A percentile compares a stretch with the other conserved stretches of the same genome.
Evolutionary conservation across 2,329 filamentous ascomycete species (phyloP).

Genomic region (Hyphodiscus sp.): DNA sequence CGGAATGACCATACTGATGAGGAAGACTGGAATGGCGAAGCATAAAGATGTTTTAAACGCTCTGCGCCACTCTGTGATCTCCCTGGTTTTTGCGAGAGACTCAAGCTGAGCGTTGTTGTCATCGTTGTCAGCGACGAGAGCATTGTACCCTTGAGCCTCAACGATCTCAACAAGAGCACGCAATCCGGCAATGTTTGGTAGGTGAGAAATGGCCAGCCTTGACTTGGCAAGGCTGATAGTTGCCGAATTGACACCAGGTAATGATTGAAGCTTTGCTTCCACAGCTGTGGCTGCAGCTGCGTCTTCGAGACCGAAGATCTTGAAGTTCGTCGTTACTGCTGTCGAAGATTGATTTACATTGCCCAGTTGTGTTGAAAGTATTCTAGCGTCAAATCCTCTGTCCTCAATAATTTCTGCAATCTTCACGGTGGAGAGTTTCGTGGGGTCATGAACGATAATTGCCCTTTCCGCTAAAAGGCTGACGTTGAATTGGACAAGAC

Average conservation of each 20-base stretch:
- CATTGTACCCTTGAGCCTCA: constrained; percentile 80
- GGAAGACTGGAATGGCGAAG: constrained; percentile 85
- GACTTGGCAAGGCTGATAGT: constrained; percentile 68
- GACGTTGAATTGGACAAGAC: constrained; percentile 86
- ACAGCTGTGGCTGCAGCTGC: constrained; percentile 65
- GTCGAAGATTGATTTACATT: constrained; percentile 46
- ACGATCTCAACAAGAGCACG: constrained; percentile 76
- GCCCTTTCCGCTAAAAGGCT: constrained; percentile 89
- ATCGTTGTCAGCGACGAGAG: constrained; percentile 80
- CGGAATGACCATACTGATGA: constrained; percentile 89
- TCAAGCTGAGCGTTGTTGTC: constrained; percentile 97
- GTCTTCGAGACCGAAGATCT: constrained; percentile 73
- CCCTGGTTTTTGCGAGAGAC: constrained; percentile 90
- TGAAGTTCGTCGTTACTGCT: constrained; percentile 65
- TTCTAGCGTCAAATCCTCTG: constrained; percentile 75
- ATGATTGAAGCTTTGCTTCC: constrained; percentile 57
- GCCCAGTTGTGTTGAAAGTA: constrained; percentile 70
- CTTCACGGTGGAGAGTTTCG: constrained; percentile 62
- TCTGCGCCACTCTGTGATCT: constrained; percentile 86
- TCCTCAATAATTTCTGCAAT: constrained; percentile 84
- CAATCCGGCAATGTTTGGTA: constrained; percentile 66
- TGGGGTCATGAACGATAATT: constrained; percentile 75
- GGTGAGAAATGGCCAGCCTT: constrained; percentile 67
- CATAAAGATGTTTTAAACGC: constrained; percentile 71
- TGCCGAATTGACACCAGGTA: constrained; percentile 68